Evolutionary conservation across 2,329 filamentous ascomycete genomes (phyloP).

Genomic region (Myriosclerotinia duriaeana): DNA sequence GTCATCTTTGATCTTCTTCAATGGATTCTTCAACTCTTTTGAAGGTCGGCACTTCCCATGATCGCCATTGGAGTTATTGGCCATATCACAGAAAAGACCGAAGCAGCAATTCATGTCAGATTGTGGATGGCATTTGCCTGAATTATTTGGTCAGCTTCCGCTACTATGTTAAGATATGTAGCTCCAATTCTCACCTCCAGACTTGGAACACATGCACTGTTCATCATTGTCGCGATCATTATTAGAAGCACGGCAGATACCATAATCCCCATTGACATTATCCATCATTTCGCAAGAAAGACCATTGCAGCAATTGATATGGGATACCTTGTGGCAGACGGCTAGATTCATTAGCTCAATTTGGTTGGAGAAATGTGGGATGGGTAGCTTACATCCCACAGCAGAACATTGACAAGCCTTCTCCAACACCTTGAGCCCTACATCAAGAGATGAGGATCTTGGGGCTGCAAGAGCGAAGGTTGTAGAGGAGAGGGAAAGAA

Average conservation of each 20-base stretch:
- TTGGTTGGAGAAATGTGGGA: no score
- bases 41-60: background rate
- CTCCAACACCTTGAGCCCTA: background rate
- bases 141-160: background rate
- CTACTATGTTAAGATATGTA: background rate
- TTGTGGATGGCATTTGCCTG: background rate
- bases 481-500: background rate
- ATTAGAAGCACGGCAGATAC: background rate
- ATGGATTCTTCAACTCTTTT: background rate
- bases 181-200: background rate
- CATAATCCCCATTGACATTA: constrained; percentile 5
- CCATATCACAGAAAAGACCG: background rate
- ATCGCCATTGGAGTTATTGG: background rate
- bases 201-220: constrained; percentile 7
- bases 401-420: constrained; percentile 7
- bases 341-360: background rate
- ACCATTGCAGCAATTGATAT: constrained; percentile 3
- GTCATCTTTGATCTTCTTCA: background rate
- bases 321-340: constrained; percentile 2
- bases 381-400: background rate
- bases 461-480: background rate
- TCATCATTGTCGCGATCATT: background rate
- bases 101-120: constrained; percentile 1
- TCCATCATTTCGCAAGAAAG: constrained; percentile 2
- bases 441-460: background rate